These are phyloP conservation scores for Pleurotus pulmonarius DNA, from an alignment of 768 basidiomycete species.

Conservation along the genomic window DNA sequence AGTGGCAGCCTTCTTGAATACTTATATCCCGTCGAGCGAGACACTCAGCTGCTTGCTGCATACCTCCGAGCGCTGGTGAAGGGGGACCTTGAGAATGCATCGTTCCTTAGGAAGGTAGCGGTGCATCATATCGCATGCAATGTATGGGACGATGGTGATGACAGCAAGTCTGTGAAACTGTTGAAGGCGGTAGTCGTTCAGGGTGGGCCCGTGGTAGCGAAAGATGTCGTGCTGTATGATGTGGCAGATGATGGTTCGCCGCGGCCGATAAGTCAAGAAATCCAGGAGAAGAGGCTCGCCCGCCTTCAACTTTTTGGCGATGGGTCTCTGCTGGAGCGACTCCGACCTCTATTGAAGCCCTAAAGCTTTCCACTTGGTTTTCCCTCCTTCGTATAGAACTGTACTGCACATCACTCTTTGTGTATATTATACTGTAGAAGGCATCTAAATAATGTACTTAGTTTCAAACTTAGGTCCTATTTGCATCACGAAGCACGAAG, in stretches of 20 bases:
- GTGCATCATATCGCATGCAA: constrained; percentile 75
- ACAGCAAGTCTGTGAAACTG: constrained; percentile 41
- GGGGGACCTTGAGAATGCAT: constrained; percentile 32
- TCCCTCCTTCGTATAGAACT: too few species aligned
- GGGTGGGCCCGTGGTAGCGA: constrained; percentile 42
- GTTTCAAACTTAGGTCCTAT: too few species aligned
- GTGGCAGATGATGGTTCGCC: constrained; percentile 36
- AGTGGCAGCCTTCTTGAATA: constrained; percentile 54
- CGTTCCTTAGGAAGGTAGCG: constrained; percentile 64
- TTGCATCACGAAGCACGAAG: too few species aligned
- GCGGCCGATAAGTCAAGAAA: constrained; percentile 29
- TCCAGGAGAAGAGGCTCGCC: constrained; percentile 18
- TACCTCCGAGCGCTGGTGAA: constrained; percentile 58
- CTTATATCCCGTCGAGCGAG: constrained; percentile 67
- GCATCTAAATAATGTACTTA: too few species aligned
- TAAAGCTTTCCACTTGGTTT: background rate
- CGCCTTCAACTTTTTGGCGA: constrained; percentile 20
- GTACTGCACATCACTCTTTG: too few species aligned
- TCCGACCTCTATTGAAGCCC: constrained; percentile 6
- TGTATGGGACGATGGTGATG: constrained; percentile 62
- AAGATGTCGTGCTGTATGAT: constrained; percentile 55
- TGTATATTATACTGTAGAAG: too few species aligned
- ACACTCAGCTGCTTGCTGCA: constrained; percentile 55
- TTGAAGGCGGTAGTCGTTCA: constrained; percentile 49
- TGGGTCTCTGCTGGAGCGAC: constrained; percentile 8